Conservation (phyloP, 768 basidiomycete species). For the Boletales sp. region DNA sequence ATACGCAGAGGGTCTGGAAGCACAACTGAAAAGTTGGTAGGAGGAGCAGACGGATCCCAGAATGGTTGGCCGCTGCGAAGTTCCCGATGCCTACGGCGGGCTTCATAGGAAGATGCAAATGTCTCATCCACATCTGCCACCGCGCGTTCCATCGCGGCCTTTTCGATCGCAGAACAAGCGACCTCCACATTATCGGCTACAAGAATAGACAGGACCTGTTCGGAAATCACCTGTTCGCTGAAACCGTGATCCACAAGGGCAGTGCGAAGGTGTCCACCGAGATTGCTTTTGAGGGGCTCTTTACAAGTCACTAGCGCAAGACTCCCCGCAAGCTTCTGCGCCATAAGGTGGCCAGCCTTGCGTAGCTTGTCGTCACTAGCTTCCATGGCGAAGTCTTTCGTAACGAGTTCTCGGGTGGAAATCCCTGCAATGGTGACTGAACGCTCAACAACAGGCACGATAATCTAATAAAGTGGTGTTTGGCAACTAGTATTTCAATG, state of each 20-base stretch:
- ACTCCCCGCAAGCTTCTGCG: constrained; percentile 93
- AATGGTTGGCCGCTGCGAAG: constrained; percentile 72
- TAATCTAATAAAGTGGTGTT: constrained; percentile 54
- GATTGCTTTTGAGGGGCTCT: constrained; percentile 90
- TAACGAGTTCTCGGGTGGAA: constrained; percentile 90
- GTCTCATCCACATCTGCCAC: constrained; percentile 90
- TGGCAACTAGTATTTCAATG: neutral
- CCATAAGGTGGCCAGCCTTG: constrained; percentile 92
- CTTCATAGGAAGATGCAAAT: constrained; percentile 77
- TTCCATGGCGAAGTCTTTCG: constrained; percentile 95
- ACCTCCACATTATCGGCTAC: constrained; percentile 91
- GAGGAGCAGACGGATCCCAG: constrained; percentile 81
- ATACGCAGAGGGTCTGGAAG: constrained; percentile 90
- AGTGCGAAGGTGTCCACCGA: constrained; percentile 83
- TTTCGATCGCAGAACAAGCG: constrained; percentile 92
- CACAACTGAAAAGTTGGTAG: constrained; percentile 61
- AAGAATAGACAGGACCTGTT: constrained; percentile 72
- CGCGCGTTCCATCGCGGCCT: constrained; percentile 96
- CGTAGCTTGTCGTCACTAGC: constrained; percentile 86
- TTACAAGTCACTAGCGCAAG: constrained; percentile 97
- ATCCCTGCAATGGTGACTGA: constrained; percentile 99
- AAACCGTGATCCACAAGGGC: constrained; percentile 86
- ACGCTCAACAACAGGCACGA: constrained; percentile 94
- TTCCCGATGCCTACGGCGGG: constrained; percentile 84
- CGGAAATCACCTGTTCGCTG: constrained; percentile 79